A percentile compares a stretch with the other conserved stretches of the same genome.
phyloP scores from a whole-genome alignment of 2,329 filamentous ascomycete species.

The Fusarium sp. region DNA sequence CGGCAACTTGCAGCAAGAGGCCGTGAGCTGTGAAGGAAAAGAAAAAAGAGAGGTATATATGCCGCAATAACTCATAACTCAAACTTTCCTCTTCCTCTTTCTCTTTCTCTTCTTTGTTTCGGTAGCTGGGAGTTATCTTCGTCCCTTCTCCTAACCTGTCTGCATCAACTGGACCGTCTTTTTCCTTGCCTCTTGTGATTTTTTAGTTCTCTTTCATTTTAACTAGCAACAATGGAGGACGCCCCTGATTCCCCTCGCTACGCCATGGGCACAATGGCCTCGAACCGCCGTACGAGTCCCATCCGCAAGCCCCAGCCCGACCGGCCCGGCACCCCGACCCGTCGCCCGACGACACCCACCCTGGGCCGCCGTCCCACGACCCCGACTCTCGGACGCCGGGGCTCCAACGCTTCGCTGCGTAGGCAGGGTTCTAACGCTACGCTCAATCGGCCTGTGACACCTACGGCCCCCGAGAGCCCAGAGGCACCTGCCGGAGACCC shows the following conservation, averaged over 20 bases:
- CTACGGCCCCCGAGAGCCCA: neutral
- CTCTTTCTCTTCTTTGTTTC: neutral
- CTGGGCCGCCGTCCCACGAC: slow-evolving; percentile 33
- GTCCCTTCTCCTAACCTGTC: neutral
- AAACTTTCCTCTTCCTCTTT: neutral
- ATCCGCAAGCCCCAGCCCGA: slow-evolving; percentile 26
- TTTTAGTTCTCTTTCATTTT: neutral
- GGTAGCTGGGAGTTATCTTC: neutral
- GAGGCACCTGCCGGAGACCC: slow-evolving; percentile 13
- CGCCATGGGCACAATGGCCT: slow-evolving; percentile 39
- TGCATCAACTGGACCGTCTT: neutral
- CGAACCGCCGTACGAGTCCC: slow-evolving; percentile 33
- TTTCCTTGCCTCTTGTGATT: neutral
- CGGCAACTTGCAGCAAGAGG: neutral
- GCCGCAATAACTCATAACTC: neutral
- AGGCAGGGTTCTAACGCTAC: slow-evolving; percentile 30
- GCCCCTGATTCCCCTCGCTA: slow-evolving; percentile 35
- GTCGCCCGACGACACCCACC: slow-evolving; percentile 31
- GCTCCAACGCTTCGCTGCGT: slow-evolving; percentile 25
- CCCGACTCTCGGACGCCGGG: slow-evolving; percentile 22
- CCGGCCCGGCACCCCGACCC: slow-evolving; percentile 27
- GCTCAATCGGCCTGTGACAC: slow-evolving; percentile 26
- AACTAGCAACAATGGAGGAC: slow-evolving; percentile 18
- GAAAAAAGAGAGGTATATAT: neutral
- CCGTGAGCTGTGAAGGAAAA: neutral